phyloP scores from a whole-genome alignment of 768 basidiomycete species.

The Mycena indigotica region DNA sequence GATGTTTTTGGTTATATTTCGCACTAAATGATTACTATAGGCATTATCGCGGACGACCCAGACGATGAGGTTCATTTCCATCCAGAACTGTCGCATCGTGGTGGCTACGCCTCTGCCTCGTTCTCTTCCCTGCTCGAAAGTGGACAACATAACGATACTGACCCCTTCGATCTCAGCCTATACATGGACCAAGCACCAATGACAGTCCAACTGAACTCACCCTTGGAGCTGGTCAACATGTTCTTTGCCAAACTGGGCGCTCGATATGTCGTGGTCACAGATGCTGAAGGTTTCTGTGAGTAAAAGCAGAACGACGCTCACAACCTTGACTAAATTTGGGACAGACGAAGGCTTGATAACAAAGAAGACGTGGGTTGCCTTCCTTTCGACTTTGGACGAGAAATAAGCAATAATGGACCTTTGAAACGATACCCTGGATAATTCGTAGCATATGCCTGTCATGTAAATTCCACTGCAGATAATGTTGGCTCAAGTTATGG shows the following conservation, averaged over 20 bases:
- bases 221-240: constrained; percentile 90
- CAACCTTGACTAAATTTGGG: no score
- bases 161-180: constrained; percentile 78
- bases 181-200: constrained; percentile 97
- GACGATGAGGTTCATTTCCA: constrained; percentile 71
- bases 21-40: constrained; percentile 37
- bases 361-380: constrained; percentile 93
- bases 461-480: not conserved
- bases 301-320: no score
- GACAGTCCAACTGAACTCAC: constrained; percentile 79
- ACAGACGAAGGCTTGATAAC: constrained; percentile 88
- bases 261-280: constrained; percentile 83
- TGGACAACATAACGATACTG: constrained; percentile 33
- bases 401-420: constrained; percentile 32
- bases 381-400: constrained; percentile 75
- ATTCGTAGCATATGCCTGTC: no score
- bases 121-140: constrained; percentile 60
- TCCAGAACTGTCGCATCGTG: constrained; percentile 41
- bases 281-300: constrained; percentile 81
- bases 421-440: not conserved
- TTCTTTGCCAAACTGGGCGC: constrained; percentile 94
- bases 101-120: constrained; percentile 51
- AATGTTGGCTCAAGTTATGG: not conserved
- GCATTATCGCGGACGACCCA: constrained; percentile 72
- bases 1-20: not conserved